Evolutionary conservation across 106 monocot genomes (phyloP), one percentile per base, ranked within the genome.

Genomic region (Apostasia shenzhenica): DNA sequence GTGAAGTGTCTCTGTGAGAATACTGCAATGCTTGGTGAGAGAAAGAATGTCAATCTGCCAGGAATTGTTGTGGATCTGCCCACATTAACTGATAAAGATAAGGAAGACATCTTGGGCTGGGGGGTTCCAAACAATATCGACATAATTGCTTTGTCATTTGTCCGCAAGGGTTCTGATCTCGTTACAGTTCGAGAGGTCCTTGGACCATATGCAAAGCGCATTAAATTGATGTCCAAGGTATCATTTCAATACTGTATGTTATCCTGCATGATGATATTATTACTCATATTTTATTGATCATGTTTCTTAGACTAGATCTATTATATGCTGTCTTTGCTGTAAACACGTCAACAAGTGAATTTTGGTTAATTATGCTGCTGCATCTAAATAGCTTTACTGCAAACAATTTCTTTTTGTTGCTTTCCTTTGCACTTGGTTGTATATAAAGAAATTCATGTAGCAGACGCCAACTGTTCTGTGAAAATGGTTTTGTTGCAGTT

Each of bases 141-240:
- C 70, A 89, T 94, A 70, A 94, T 94, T 72, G 94, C 94, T 1
- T 71, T 94, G 37, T 94, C 94, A 0, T 94, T 94, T 74, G 94
- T 94, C 13, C 83, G 94, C 6, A 94, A 94, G 59, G 94, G 94
- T 0, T 94, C 90, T 60, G 94, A 94, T 73, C 85, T 94, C 53
- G 94, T 90, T 52, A 73, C 77, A 79, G 94, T 94, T 4, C 74
- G 94, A 1, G 59, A 75, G 67, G 83, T 94, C 68, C 94, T 94
- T 68, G 94, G 94, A 11, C 75, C 77, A 14, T 71, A 90, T 70
- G 78, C 87, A 41, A 94, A 88, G 48, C 79, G 51, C 12, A 94
- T 94, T 13, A 81, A 90, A 50, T 62, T 94, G 54, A 94, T 94
- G 94, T 94, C 94, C n/a, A 94, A 94, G 87, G 94, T 95, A 69